Evolutionary conservation across 371 early-diverging fungal species (phyloP), one percentile per base, ranked within the genome.

Genomic region (Actinomortierella wolfii): DNA sequence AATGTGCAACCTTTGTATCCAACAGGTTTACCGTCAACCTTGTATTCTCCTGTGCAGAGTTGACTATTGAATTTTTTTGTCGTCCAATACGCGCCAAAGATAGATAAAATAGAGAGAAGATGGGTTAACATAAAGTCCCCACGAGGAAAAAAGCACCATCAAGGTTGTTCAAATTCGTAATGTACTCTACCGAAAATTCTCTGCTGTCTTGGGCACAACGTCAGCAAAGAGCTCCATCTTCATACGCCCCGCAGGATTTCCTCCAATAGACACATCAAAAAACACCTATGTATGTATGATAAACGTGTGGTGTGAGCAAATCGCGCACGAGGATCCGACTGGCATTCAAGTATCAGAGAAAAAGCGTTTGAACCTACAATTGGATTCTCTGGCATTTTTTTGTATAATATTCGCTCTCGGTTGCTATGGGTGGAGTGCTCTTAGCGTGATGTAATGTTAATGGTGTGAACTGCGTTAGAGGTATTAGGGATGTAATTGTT

Each of bases 171-270:
- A 34, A 34, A 34, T 11, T 34, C 4, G 34, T 34, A 11, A 11
- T 6, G 4, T 34, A 34, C 11, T 50, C 26, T 79, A 80, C 83
- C 95, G 81, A 81, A 99, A 99, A 85, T 99, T 99, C 76, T 99
- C 98, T 14, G 96, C 97, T 1, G 99, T 99, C 73, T 89, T 93
- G 39, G 99, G 99, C 2, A 91, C 93, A 47, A 92, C 89, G 67
- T 99, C 96, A 2, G 88, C 84, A 75, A 92, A 91, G 18, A 99
- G 89, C 76, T 97, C 96, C 91, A 99, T 94, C 70, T 93, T 94
- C 77, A 99, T 94, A 51, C 95, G 86, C 13, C 97, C 99, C 4
- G 90, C 88, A 39, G 85, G 81, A 24, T 88, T 80, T 58, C 84
- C 88, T 39, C 90, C 90, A 61, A 91, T 91, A 17, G 89, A 82